Base-by-base conservation (phyloP, 2,329 filamentous ascomycete genomes). In the Shiraia sp. region DNA sequence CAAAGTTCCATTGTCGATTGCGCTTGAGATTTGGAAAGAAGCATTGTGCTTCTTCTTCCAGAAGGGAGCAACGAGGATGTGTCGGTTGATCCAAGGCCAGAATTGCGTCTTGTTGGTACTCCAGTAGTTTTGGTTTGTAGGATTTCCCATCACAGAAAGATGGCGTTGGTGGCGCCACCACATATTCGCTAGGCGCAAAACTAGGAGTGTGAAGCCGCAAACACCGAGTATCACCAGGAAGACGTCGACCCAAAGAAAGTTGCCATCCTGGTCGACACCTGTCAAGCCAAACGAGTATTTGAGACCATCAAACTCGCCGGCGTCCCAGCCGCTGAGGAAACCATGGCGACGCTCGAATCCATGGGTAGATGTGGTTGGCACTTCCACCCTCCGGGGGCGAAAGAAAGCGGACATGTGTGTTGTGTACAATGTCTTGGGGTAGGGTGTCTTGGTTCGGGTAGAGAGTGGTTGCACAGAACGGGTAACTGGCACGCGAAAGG, bases 31-130 rank as follows among this genome's bases (percentile, higher is more conserved):
- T 60, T 86, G 83, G 52, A 89, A 79, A 61, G 88, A 85, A 17
- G 81, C 75, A 59, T 93, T 93, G 71, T 93, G 89, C 59, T 88
- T 79, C 62, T 88, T 88, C 40, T 78, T 79, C 59, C 83, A 80
- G 13, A 95, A 71, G 5, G 89, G 89, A 1, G 89, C 85, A 61
- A 84, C 85, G 13, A 86, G 71, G 14, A 89, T 50, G 53, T 87
- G 78, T 61, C 79, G 81, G 74, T 78, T 75, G 52, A 89, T 72
- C 69, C 76, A 81, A n/a, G 86, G 73, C 72, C 75, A 77, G 55
- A 70, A 68, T 9, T 41, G 47, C 3, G 68, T 72, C 45, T 69
- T 66, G 57, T 78, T 77, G 29, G 67, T 56, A 40, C 69, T 66
- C 71, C 73, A 78, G 54, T 73, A 78, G 39, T 61, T 55, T 59